These are phyloP conservation scores for Beauveria sp. DNA, from an alignment of 2,329 filamentous ascomycete genomes.

Conservation along the genomic window DNA sequence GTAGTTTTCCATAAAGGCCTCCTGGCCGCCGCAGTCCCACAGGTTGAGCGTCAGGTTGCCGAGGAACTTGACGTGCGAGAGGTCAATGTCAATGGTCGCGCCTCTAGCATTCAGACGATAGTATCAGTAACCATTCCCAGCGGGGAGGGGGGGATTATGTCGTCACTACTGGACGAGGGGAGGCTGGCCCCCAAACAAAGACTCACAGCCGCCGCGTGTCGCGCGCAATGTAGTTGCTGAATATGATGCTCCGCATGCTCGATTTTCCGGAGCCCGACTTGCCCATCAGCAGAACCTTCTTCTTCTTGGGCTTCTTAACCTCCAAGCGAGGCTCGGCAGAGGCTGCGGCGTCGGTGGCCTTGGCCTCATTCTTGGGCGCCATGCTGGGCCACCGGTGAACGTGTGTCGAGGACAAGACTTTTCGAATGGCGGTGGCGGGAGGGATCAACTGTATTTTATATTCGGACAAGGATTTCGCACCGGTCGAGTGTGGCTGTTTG, in stretches of 20 bases:
- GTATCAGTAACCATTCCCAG: neutral
- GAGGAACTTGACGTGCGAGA: constrained; percentile 97
- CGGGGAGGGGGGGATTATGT: too few relatives aligned
- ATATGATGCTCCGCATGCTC: constrained; percentile 97
- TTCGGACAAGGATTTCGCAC: too few relatives aligned
- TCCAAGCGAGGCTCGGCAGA: constrained; percentile 35
- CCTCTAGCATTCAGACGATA: constrained; percentile 40
- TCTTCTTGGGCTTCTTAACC: constrained; percentile 68
- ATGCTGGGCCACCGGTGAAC: constrained; percentile 15
- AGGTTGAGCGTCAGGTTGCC: constrained; percentile 95
- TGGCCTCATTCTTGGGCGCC: constrained; percentile 27
- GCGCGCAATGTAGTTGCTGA: constrained; percentile 96
- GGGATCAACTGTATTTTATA: neutral
- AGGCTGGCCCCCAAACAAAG: too few relatives aligned
- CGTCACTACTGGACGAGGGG: neutral
- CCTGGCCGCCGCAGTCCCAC: constrained; percentile 98
- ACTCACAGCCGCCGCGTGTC: constrained; percentile 76
- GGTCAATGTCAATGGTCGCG: constrained; percentile 95
- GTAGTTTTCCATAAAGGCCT: constrained; percentile 98
- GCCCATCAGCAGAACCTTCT: constrained; percentile 84
- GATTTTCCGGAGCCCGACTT: constrained; percentile 97
- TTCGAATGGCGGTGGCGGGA: neutral
- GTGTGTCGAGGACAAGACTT: neutral
- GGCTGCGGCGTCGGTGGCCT: constrained; percentile 21
- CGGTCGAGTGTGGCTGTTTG: too few relatives aligned